phyloP scores from a whole-genome alignment of 2,329 filamentous ascomycete species.

The Thelonectria olida region DNA sequence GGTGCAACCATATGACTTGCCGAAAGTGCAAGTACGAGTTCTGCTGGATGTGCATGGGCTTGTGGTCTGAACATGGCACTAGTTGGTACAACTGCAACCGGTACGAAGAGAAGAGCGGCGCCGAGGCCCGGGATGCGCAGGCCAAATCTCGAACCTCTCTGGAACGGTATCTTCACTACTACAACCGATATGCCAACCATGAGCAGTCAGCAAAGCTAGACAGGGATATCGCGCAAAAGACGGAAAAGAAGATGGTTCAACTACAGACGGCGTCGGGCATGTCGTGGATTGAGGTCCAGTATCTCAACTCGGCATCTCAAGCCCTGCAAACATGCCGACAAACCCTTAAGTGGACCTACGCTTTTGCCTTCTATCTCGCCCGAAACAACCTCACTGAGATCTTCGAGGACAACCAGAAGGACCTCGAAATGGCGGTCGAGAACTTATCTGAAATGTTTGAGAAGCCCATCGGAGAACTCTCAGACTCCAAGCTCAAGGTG shows the following conservation, averaged over 20 bases:
- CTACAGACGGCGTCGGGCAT: slow-evolving; percentile 93
- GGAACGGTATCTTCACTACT: slow-evolving; percentile 98
- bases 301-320: slow-evolving; percentile 91
- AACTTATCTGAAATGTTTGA: slow-evolving; percentile 99
- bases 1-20: slow-evolving; percentile 98
- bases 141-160: slow-evolving; percentile 89
- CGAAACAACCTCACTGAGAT: slow-evolving; percentile 96
- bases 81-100: slow-evolving; percentile 99
- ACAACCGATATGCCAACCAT: slow-evolving; percentile 98
- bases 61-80: slow-evolving; percentile 98
- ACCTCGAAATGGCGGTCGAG: slow-evolving; percentile 96
- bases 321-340: slow-evolving; percentile 96
- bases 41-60: slow-evolving; percentile 99
- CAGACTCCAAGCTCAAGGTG: slow-evolving; percentile 89
- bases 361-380: slow-evolving; percentile 96
- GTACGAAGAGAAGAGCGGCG: slow-evolving; percentile 94
- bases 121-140: slow-evolving; percentile 90
- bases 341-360: slow-evolving; percentile 99
- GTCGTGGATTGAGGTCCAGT: slow-evolving; percentile 99
- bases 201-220: slow-evolving; percentile 97
- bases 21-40: slow-evolving; percentile 96
- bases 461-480: slow-evolving; percentile 88
- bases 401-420: slow-evolving; percentile 98
- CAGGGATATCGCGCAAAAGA: slow-evolving; percentile 95
- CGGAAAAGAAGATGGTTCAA: slow-evolving; percentile 98